These are phyloP conservation scores for Fusarium sororula DNA, from an alignment of 2,329 filamentous ascomycete genomes.

Conservation along the genomic window DNA sequence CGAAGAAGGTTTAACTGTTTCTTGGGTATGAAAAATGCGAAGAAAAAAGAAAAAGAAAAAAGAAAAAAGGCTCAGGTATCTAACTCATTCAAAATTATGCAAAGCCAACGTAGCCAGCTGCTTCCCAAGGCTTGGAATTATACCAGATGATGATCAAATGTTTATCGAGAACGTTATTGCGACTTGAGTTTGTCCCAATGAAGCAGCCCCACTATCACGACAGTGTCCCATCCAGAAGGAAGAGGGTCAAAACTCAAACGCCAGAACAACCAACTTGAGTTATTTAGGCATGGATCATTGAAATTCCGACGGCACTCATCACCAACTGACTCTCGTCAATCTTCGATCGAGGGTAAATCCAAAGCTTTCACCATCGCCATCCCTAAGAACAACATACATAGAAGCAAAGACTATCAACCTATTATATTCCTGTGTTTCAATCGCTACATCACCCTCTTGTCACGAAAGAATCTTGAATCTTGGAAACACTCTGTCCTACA, in stretches of 20 bases:
- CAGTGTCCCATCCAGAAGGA: background rate
- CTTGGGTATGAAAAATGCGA: background rate
- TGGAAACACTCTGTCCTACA: too few species aligned
- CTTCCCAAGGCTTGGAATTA: slow-evolving; percentile 38
- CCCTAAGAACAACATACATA: background rate
- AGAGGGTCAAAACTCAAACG: background rate
- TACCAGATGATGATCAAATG: slow-evolving; percentile 29
- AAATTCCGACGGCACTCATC: background rate
- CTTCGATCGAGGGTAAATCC: too few species aligned
- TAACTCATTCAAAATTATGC: background rate
- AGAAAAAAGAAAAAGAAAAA: too few species aligned
- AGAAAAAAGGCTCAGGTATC: background rate
- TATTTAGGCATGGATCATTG: background rate
- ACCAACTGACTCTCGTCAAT: too few species aligned
- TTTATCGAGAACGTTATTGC: background rate
- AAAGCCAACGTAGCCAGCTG: background rate
- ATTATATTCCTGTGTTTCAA: background rate
- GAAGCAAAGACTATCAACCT: background rate
- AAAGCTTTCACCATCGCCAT: background rate
- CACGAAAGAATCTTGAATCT: background rate
- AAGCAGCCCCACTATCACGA: background rate
- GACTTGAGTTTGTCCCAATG: background rate
- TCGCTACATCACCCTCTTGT: too few species aligned
- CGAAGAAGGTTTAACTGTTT: background rate
- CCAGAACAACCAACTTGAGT: background rate